phyloP scores from a whole-genome alignment of 805 yeast species.

The Ogataea pignaliae region DNA sequence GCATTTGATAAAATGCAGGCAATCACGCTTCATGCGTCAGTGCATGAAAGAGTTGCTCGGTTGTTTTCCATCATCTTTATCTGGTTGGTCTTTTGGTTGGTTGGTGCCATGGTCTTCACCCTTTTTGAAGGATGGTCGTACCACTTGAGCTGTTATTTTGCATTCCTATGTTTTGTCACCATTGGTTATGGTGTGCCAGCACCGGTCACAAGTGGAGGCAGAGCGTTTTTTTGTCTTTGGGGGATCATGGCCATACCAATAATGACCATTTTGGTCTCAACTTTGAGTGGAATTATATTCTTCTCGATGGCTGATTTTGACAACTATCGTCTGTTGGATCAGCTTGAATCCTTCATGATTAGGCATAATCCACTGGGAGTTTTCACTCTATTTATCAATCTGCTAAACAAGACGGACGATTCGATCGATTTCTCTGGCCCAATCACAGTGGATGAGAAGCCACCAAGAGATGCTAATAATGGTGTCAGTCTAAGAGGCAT shows the following conservation, averaged over 20 bases:
- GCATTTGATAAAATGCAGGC: slow-evolving; percentile 54
- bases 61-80: slow-evolving; percentile 36
- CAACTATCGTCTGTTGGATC: slow-evolving; percentile 11
- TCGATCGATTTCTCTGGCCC: not conserved
- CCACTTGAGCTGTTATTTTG: slow-evolving; percentile 68
- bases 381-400: slow-evolving; percentile 3
- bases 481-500: no score
- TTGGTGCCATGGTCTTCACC: slow-evolving; percentile 67
- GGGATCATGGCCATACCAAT: slow-evolving; percentile 78
- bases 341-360: slow-evolving; percentile 2
- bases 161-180: slow-evolving; percentile 69
- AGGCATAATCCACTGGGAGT: slow-evolving; percentile 4
- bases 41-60: slow-evolving; percentile 35
- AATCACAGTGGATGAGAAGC: not conserved
- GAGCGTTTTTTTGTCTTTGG: slow-evolving; percentile 75
- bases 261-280: slow-evolving; percentile 77
- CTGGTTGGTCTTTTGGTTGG: slow-evolving; percentile 59
- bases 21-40: slow-evolving; percentile 40
- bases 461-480: not conserved
- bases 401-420: not conserved
- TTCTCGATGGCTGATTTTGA: slow-evolving; percentile 20
- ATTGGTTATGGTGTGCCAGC: slow-evolving; percentile 81
- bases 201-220: slow-evolving; percentile 61
- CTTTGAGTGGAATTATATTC: slow-evolving; percentile 59
- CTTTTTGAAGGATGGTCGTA: slow-evolving; percentile 67